Base-by-base conservation (phyloP, 2,329 filamentous ascomycete genomes). In the Geoglossum cookeanum region DNA sequence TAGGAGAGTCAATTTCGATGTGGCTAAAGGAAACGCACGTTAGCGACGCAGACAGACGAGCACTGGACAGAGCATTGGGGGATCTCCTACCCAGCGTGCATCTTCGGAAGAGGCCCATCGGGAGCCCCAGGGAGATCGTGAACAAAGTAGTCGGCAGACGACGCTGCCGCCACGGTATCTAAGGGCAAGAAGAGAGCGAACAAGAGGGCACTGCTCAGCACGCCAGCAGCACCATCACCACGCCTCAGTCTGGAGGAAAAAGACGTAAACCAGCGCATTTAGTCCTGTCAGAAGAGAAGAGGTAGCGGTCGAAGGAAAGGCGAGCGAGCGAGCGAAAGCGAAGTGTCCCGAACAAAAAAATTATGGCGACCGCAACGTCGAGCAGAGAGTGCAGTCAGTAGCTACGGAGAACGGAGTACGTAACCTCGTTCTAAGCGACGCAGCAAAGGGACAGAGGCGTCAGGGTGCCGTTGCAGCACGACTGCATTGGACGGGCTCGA, bases 1-100 rank as follows among this genome's bases (percentile, higher is more conserved):
- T 79, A 62, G 88, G 83, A 22, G 85, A 79, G 37, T 83, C 85
- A 65, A 98, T 78, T 71, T 97, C 90, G 69, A 98, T 84, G 73
- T 98, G 92, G 57, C 89, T 95, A 67, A 55, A 4, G 5, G 42
- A 13, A 13, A 57, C 4, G 9, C 5, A 39, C 17, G 17, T 17
- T 11, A 48, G 17, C 27, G 53, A 64, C 58, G 61, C 49, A 17
- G 39, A 17, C 33, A 9, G 35, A 33, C 29, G 29, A 17, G 57
- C 22, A 63, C 49, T 57, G 60, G 59, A 62, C 66, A 32, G 32
- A 35, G 17, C 60, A n/a, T 35, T 13, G 7, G 30, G 32, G n/a
- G 17, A n/a, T 32, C 8, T 7, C 84, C 74, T 74, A 95, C 88
- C 92, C 92, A 73, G 92, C 91, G 77, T 97, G 92, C 91, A 97